phyloP scores from a whole-genome alignment of 768 basidiomycete genomes.

The Collybia mongolica region DNA sequence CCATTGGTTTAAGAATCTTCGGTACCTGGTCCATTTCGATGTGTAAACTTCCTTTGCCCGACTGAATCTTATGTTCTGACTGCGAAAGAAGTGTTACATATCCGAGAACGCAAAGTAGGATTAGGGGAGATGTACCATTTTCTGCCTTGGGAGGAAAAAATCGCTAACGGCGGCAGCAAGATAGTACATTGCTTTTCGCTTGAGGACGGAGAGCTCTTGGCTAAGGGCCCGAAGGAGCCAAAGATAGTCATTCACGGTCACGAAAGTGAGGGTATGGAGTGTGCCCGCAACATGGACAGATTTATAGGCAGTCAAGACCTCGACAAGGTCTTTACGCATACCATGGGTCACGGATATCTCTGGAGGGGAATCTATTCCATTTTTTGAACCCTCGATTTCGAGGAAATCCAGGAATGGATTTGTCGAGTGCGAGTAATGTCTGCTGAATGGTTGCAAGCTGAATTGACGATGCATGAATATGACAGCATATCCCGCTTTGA shows the following conservation, averaged over 20 bases:
- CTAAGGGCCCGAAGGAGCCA: constrained; percentile 86
- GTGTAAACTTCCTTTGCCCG: constrained; percentile 87
- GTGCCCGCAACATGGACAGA: constrained; percentile 70
- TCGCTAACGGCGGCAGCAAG: constrained; percentile 98
- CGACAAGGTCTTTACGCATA: constrained; percentile 64
- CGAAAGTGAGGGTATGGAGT: constrained; percentile 85
- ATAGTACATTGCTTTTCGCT: constrained; percentile 85
- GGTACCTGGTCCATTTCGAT: constrained; percentile 99
- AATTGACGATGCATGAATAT: constrained; percentile 99
- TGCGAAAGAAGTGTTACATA: constrained; percentile 25
- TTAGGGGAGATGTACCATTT: constrained; percentile 62
- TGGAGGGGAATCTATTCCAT: constrained; percentile 28
- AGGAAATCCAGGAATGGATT: constrained; percentile 98
- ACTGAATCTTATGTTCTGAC: constrained; percentile 99
- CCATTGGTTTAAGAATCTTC: constrained; percentile 90
- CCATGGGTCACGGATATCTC: constrained; percentile 66
- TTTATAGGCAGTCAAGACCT: constrained; percentile 80
- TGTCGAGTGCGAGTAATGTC: constrained; percentile 97
- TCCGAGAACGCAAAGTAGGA: background rate
- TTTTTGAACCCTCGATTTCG: constrained; percentile 50
- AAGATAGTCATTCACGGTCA: constrained; percentile 95
- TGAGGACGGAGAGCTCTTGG: constrained; percentile 69
- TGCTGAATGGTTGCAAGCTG: constrained; percentile 94
- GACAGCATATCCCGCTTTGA: constrained; percentile 92
- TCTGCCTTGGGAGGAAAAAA: constrained; percentile 92